phyloP scores from a whole-genome alignment of 2,329 filamentous ascomycete species.

The Cadophora sp. region DNA sequence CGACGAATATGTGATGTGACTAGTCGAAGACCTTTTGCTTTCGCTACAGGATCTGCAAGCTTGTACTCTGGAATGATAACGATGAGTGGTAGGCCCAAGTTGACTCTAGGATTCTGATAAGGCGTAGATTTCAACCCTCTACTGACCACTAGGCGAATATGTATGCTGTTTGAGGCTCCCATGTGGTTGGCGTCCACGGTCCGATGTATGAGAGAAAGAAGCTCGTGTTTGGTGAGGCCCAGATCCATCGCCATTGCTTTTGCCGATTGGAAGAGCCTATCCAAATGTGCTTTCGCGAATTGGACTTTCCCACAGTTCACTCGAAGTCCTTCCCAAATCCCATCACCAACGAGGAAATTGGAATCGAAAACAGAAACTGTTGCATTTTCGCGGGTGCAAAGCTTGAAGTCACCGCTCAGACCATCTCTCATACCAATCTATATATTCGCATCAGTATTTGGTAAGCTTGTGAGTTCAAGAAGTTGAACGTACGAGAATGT shows the following conservation, averaged over 20 bases:
- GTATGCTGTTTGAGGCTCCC: background rate
- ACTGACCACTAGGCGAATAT: conserved; percentile 3
- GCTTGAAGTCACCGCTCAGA: background rate
- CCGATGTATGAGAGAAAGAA: conserved; percentile 1
- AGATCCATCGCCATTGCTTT: conserved; percentile 6
- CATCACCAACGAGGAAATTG: conserved; percentile 1
- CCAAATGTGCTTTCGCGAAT: conserved; percentile 5
- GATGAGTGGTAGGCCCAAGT: background rate
- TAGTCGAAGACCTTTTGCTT: background rate
- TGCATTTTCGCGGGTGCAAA: background rate
- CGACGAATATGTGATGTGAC: background rate
- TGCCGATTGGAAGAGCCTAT: conserved; percentile 5
- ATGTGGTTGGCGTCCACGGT: background rate
- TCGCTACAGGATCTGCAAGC: background rate
- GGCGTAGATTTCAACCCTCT: conserved; percentile 4
- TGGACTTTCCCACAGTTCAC: background rate
- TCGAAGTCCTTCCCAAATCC: conserved; percentile 6
- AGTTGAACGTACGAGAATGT: background rate
- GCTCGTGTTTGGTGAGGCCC: background rate
- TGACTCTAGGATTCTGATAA: background rate
- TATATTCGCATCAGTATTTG: background rate
- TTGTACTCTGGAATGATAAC: conserved; percentile 1
- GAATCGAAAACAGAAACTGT: conserved; percentile 6
- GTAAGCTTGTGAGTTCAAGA: too few relatives aligned
- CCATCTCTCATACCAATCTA: conserved; percentile 9